phyloP scores from a whole-genome alignment of 768 basidiomycete genomes.

The Tulasnella sp. region DNA sequence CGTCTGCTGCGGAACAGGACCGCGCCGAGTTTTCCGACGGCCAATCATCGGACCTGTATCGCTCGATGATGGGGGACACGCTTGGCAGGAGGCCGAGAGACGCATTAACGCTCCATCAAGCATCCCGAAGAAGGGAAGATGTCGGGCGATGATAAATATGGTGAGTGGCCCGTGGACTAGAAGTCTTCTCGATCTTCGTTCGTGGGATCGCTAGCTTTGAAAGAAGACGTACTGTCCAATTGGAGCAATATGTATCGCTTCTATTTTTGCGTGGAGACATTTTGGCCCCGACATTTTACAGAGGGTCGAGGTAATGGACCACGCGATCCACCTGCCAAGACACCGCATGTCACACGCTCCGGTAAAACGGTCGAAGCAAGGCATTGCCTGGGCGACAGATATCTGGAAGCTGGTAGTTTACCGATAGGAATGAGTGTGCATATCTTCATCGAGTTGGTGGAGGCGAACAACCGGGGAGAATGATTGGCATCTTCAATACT shows the following conservation, averaged over 20 bases:
- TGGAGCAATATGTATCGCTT: not conserved
- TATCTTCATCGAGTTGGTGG: too few relatives aligned
- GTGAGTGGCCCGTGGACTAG: not conserved
- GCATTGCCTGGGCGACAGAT: too few relatives aligned
- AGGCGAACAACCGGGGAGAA: too few relatives aligned
- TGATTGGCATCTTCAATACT: too few relatives aligned
- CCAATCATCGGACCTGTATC: not conserved
- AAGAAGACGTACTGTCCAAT: not conserved
- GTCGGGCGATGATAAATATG: not conserved
- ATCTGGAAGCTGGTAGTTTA: too few relatives aligned
- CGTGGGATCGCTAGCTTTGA: not conserved
- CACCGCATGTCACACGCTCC: not conserved
- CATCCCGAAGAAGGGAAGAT: not conserved
- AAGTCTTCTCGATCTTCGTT: not conserved
- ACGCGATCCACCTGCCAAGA: not conserved
- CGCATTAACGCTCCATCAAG: not conserved
- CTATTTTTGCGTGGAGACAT: not conserved
- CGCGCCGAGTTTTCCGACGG: not conserved
- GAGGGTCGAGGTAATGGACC: not conserved
- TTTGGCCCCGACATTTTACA: not conserved
- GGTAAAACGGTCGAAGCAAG: too few relatives aligned
- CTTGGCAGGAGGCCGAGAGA: not conserved
- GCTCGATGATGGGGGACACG: not conserved
- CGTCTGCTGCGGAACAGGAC: not conserved
- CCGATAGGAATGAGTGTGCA: too few relatives aligned